Base-by-base conservation (phyloP, 495 filamentous ascomycete genomes). In the Talaromyces nanjingensis region DNA sequence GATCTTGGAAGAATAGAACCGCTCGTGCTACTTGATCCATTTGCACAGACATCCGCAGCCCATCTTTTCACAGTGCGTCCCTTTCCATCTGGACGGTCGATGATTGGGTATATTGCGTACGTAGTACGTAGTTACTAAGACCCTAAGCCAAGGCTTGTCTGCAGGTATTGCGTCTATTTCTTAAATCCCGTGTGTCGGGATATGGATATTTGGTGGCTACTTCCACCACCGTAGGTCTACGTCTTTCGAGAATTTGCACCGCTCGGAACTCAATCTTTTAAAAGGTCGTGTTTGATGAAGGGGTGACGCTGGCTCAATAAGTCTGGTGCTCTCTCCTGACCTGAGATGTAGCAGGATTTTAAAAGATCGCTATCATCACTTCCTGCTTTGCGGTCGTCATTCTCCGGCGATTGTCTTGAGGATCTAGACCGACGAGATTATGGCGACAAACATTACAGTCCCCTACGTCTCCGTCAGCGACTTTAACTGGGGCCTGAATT, bases 391-490 rank as follows among this genome's bases (percentile, higher is more conserved):
- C 39, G 14, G 5, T 45, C 39, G 39, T 45, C 7, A 6, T 54
- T 54, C 20, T 54, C 1, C 20, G 52, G 24, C 52, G 22, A 24
- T 24, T 16, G 20, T 12, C 6, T 14, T 5, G 12, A 29, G 27
- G 11, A 14, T 1, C 24, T 9, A 22, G 5, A 14, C 31, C 31
- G 27, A 42, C 14, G 58, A 60, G 33, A 47, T 39, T 31, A 64
- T 64, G 63, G 37, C 63, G 29, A 37, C 29, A 59, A 64, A 64
- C 37, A 64, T 64, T 12, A 64, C 63, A 11, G 63, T 59, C 22
- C 63, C 55, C 8, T 64, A 64, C 20, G 37, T 64, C 22, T 29
- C 63, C 8, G n/a, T 64, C 8, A 22, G n/a, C 16, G 53, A 64
- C 25, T 64, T 64, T 29, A 11, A 59, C 54, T 64, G 63, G 63